Percentiles rank a stretch among this genome's conserved stretches.
Evolutionary conservation across 2,329 filamentous ascomycete genomes (phyloP).

Genomic region (Pseudogymnoascus sp.): DNA sequence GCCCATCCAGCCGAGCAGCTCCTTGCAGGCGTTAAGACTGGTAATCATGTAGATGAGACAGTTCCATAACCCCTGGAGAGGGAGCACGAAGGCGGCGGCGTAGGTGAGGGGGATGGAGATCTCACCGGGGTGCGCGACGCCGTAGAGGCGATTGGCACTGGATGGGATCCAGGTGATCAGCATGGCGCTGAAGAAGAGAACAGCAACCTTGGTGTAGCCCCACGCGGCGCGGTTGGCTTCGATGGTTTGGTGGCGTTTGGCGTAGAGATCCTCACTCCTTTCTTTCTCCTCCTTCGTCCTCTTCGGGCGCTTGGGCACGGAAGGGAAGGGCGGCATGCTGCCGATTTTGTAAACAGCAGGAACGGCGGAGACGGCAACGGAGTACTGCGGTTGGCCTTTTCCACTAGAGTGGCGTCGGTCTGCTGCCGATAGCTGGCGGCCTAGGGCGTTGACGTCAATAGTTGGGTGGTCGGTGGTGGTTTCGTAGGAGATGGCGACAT

Average conservation of each 20-base stretch:
- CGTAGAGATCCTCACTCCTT: background rate
- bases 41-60: slow-evolving; percentile 66
- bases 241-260: slow-evolving; percentile 3
- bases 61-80: slow-evolving; percentile 81
- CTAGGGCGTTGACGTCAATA: background rate
- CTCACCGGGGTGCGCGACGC: slow-evolving; percentile 47
- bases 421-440: slow-evolving; percentile 11
- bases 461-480: background rate
- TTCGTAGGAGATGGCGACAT: slow-evolving; percentile 1
- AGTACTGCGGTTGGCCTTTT: slow-evolving; percentile 11
- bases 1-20: slow-evolving; percentile 26
- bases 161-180: slow-evolving; percentile 70
- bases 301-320: background rate
- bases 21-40: slow-evolving; percentile 54
- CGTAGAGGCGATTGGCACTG: slow-evolving; percentile 67
- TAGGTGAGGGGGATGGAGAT: slow-evolving; percentile 55
- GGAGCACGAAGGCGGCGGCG: slow-evolving; percentile 64
- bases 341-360: background rate
- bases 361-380: background rate
- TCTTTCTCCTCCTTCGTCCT: slow-evolving; percentile 2
- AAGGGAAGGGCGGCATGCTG: slow-evolving; percentile 10
- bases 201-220: slow-evolving; percentile 61
- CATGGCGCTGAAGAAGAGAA: slow-evolving; percentile 63
- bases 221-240: slow-evolving; percentile 52
- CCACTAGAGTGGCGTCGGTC: slow-evolving; percentile 23